Conservation (phyloP, 257 asterid genomes). For the Ballota nigra region DNA sequence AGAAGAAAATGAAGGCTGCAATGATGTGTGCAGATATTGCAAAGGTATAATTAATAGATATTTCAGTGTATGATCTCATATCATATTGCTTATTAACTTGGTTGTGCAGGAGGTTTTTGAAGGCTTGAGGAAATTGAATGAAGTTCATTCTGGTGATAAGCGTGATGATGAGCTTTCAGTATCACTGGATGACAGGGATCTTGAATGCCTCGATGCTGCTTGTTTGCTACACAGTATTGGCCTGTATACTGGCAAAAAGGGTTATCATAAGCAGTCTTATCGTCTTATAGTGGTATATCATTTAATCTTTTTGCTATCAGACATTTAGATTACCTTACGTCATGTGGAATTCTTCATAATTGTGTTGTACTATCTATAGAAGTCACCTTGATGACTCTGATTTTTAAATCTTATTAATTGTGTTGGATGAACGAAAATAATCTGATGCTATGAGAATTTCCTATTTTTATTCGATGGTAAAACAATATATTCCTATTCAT, state of each 20-base stretch:
- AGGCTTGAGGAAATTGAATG: constrained; percentile 50
- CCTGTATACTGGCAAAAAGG: constrained; percentile 64
- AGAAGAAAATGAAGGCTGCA: constrained; percentile 65
- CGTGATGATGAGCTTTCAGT: constrained; percentile 22
- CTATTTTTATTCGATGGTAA: background rate
- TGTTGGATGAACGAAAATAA: background rate
- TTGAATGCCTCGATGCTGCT: constrained; percentile 88
- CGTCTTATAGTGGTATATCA: constrained; percentile 46
- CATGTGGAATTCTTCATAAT: constrained; percentile 6
- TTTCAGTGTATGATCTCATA: background rate
- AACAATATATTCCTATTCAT: background rate
- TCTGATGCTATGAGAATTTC: background rate
- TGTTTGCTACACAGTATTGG: constrained; percentile 80
- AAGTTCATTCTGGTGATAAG: constrained; percentile 15
- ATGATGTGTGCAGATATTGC: constrained; percentile 50
- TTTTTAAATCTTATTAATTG: constrained; percentile 11
- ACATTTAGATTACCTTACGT: background rate
- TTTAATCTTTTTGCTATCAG: background rate
- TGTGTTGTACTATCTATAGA: background rate
- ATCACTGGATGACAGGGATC: constrained; percentile 50
- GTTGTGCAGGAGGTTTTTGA: constrained; percentile 60
- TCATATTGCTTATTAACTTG: constrained; percentile 23
- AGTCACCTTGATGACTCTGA: constrained; percentile 15
- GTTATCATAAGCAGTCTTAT: constrained; percentile 70
- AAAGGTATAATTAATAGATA: constrained; percentile 41